Evolutionary conservation across 73 alveolate species (phyloP), one percentile per base, ranked within the genome.

Genomic region (Loxodes magnus): DNA sequence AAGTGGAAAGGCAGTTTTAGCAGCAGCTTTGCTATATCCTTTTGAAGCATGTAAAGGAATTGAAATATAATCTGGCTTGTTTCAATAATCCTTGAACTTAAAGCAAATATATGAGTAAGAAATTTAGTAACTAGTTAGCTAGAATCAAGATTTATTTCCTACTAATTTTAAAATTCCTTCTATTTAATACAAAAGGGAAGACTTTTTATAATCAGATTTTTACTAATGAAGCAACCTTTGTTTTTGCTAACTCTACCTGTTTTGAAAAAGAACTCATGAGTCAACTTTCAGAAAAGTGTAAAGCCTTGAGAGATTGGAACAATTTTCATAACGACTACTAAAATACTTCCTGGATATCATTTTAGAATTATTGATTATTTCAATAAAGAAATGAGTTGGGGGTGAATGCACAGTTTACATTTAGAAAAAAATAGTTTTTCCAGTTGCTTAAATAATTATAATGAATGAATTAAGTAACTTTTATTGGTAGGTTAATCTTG

Each of bases 241-340:
- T 88, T 22, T 80, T 85, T 35, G 94, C 85, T 12, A 82, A 90
- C 55, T 79, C 96, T 0, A 90, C 98, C 9, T 90, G 98, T 51
- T 90, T 66, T 64, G 87, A 77, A 27, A 58, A 63, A 24, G 76
- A 55, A 31, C 56, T 89, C 42, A 85, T 89, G 90, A 64, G 58
- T 10, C 41, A 76, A 37, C 64, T 89, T 22, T 66, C 85, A n/a
- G 64, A 71, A 53, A 86, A 73, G n/a, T n/a, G n/a, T n/a, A n/a
- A n/a, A 44, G 92, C 95, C 3, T 51, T 25, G n/a, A 57, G 41
- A 21, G 42, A 82, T 55, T n/a, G 41, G 84, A 51, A 60, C 36
- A 4, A 92, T 91, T 15, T 24, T 91, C 0, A 64, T 73, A 28
- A 53, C 88, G 36, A 51, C 86, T 17, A 76, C 98, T n/a, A 83